These are phyloP conservation scores for Cucurbita argyrosperma DNA, from an alignment of 306 rosid genomes.

Conservation along the genomic window DNA sequence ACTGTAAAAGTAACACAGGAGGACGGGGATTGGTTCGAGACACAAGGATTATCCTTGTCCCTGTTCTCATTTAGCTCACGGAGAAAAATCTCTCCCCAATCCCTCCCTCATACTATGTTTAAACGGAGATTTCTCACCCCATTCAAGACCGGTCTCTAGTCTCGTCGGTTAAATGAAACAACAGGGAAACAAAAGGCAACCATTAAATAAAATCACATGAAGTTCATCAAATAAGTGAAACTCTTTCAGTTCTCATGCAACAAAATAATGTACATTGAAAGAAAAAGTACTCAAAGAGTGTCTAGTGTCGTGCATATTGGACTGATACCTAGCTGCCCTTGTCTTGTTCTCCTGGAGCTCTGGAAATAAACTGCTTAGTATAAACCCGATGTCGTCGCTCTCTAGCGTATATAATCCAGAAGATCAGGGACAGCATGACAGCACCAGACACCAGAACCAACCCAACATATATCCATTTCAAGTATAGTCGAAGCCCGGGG, in stretches of 20 bases:
- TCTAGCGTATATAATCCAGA: conserved; percentile 55
- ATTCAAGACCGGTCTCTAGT: too few species aligned
- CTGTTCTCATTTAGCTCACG: too few species aligned
- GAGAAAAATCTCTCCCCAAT: too few species aligned
- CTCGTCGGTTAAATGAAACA: too few species aligned
- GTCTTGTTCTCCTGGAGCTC: conserved; percentile 11
- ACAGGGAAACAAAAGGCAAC: too few species aligned
- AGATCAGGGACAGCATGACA: conserved; percentile 52
- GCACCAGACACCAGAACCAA: conserved; percentile 36
- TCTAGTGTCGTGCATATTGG: neutral
- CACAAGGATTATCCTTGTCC: too few species aligned
- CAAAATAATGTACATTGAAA: neutral
- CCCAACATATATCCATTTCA: conserved; percentile 37
- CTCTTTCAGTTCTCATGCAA: neutral
- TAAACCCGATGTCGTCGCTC: conserved; percentile 52
- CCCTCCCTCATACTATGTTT: too few species aligned
- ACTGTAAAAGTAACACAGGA: too few species aligned
- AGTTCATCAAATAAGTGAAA: neutral
- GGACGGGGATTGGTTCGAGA: too few species aligned
- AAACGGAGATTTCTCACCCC: too few species aligned
- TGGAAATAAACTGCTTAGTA: conserved; percentile 28
- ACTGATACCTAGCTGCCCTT: conserved; percentile 2
- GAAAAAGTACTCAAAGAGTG: neutral
- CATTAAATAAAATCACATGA: neutral
- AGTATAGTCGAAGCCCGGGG: conserved; percentile 25